Conservation (phyloP, 2,329 filamentous ascomycete genomes). For the Diaporthe amygdali region DNA sequence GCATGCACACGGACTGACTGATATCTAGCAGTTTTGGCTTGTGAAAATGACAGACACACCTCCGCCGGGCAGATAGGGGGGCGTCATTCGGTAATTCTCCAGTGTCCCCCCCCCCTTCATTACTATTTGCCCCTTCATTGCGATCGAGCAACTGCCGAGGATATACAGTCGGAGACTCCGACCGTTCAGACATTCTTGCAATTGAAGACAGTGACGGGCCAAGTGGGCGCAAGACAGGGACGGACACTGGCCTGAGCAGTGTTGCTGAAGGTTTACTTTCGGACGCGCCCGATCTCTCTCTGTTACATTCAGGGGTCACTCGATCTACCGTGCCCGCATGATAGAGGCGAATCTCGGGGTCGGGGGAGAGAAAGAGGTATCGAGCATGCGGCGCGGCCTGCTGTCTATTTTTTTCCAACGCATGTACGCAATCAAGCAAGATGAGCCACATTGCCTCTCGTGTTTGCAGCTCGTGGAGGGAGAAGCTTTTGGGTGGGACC, state of each 20-base stretch:
- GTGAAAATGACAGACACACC: background rate
- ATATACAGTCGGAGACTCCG: background rate
- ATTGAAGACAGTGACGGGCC: background rate
- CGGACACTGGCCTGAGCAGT: background rate
- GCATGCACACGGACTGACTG: background rate
- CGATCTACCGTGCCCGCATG: background rate
- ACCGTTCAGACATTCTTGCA: background rate
- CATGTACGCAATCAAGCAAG: background rate
- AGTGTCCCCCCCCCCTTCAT: background rate
- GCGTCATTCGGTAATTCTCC: background rate
- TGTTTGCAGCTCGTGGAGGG: background rate
- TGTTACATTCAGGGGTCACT: background rate
- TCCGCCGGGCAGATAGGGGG: background rate
- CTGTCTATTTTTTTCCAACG: background rate
- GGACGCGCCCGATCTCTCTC: background rate
- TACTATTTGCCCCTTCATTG: background rate
- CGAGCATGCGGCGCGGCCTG: background rate
- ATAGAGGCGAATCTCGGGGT: conserved; percentile 2
- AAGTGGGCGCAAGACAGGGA: background rate
- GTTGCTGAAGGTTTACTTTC: background rate
- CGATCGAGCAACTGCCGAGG: background rate
- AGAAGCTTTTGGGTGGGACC: background rate
- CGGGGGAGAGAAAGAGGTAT: background rate
- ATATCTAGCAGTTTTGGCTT: background rate
- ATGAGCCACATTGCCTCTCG: background rate